Conservation (phyloP, 108 stramenopile species). For the Nannochloropsis oceanica region DNA sequence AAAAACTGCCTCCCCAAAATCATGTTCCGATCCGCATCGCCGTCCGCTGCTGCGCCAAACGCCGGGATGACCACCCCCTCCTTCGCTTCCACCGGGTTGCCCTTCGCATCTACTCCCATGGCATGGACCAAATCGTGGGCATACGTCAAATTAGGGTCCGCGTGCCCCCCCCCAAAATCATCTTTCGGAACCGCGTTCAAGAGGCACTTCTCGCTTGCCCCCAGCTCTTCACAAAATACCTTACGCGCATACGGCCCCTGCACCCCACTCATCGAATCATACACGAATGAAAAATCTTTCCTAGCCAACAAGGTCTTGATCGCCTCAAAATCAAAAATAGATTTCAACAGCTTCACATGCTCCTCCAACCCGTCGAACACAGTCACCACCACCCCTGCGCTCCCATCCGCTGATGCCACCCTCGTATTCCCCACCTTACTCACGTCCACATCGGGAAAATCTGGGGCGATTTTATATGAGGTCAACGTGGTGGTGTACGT, state of each 20-base stretch:
- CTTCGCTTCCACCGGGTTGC: conserved; percentile 43
- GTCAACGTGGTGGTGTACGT: conserved; percentile 67
- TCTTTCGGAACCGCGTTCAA: conserved; percentile 81
- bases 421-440: conserved; percentile 50
- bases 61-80: conserved; percentile 46
- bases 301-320: conserved; percentile 82
- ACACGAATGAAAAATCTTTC: conserved; percentile 84
- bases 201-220: conserved; percentile 43
- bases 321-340: conserved; percentile 84
- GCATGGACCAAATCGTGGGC: conserved; percentile 81
- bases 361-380: conserved; percentile 44
- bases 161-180: conserved; percentile 94
- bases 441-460: conserved; percentile 80
- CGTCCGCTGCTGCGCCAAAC: conserved; percentile 98
- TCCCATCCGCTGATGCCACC: conserved; percentile 58
- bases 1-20: conserved; percentile 93
- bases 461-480: conserved; percentile 67
- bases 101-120: conserved; percentile 78
- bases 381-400: conserved; percentile 61
- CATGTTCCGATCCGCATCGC: conserved; percentile 99
- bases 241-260: conserved; percentile 75
- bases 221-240: conserved; percentile 83
- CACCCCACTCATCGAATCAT: conserved; percentile 97
- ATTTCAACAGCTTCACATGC: conserved; percentile 77
- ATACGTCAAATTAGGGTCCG: conserved; percentile 99